phyloP scores from a whole-genome alignment of 2,329 filamentous ascomycete species.

The Trichoderma semiorbis region DNA sequence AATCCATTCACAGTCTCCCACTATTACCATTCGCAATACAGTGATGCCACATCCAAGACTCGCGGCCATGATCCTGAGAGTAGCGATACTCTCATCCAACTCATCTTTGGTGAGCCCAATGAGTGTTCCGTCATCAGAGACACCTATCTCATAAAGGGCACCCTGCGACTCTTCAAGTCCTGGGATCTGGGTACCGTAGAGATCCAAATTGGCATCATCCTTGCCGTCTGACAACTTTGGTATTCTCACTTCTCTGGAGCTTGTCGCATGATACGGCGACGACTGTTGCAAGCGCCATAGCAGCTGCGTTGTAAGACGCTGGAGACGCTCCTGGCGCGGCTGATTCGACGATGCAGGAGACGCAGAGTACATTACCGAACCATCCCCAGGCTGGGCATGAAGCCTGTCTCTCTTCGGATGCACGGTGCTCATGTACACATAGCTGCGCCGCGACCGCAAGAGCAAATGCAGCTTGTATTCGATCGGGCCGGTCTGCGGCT shows the following conservation, averaged over 20 bases:
- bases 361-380: constrained; percentile 16
- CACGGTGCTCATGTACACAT: constrained; percentile 65
- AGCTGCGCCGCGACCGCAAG: constrained; percentile 71
- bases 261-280: constrained; percentile 82
- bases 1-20: constrained; percentile 79
- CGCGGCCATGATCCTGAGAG: constrained; percentile 84
- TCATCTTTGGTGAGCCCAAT: constrained; percentile 87
- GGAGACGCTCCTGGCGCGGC: constrained; percentile 75
- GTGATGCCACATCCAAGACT: constrained; percentile 85
- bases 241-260: constrained; percentile 69
- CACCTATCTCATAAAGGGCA: constrained; percentile 92
- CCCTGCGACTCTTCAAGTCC: constrained; percentile 91
- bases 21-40: constrained; percentile 74
- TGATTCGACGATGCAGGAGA: constrained; percentile 53
- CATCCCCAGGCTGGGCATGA: constrained; percentile 1
- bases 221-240: constrained; percentile 68
- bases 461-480: constrained; percentile 96
- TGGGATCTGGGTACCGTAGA: constrained; percentile 60
- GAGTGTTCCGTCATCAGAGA: constrained; percentile 89
- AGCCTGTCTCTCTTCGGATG: constrained; percentile 4
- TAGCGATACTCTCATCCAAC: constrained; percentile 84
- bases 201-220: constrained; percentile 45
- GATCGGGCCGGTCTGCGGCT: constrained; percentile 89
- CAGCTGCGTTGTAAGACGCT: constrained; percentile 91
- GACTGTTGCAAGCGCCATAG: constrained; percentile 95